A percentile compares a stretch with the other conserved stretches of the same genome.
Evolutionary conservation across 805 yeast species (phyloP).

Genomic region (Starmerella geochares): DNA sequence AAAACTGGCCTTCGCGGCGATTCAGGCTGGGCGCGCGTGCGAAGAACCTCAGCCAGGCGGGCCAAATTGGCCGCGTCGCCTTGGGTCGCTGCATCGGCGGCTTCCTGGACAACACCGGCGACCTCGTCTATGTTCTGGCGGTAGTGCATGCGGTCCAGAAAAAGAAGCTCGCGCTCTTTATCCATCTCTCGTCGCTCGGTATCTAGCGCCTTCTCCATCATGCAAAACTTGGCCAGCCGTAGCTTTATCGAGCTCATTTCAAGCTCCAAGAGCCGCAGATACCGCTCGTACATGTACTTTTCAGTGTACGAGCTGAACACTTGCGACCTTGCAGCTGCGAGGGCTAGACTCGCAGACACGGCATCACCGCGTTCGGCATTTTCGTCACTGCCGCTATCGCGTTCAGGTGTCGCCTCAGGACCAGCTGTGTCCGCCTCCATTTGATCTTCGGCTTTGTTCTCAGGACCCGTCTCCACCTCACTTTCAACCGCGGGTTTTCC

Average conservation of each 20-base stretch:
- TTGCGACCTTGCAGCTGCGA: conserved; percentile 39
- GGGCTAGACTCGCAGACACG: conserved; percentile 53
- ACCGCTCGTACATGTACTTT: conserved; percentile 44
- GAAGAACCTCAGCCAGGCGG: conserved; percentile 21
- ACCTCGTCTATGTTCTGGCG: conserved; percentile 49
- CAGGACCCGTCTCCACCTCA: too few species aligned
- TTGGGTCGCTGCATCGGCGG: conserved; percentile 32
- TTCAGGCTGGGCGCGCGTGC: conserved; percentile 17
- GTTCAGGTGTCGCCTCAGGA: too few species aligned
- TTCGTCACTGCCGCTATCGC: background rate
- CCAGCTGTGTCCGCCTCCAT: too few species aligned
- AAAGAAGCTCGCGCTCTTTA: conserved; percentile 35
- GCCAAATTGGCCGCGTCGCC: conserved; percentile 23
- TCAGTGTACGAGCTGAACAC: conserved; percentile 25
- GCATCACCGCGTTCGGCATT: conserved; percentile 13
- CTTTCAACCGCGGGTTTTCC: too few species aligned
- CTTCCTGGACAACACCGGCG: conserved; percentile 44
- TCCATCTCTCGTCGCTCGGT: conserved; percentile 38
- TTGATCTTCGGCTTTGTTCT: too few species aligned
- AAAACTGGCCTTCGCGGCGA: conserved; percentile 19
- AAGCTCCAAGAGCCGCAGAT: conserved; percentile 54
- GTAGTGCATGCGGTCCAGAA: conserved; percentile 62
- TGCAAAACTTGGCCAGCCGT: conserved; percentile 56
- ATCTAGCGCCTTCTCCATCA: conserved; percentile 50
- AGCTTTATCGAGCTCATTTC: conserved; percentile 64